Evolutionary conservation across 495 filamentous ascomycete genomes (phyloP).

Genomic region (Neurospora sp.): DNA sequence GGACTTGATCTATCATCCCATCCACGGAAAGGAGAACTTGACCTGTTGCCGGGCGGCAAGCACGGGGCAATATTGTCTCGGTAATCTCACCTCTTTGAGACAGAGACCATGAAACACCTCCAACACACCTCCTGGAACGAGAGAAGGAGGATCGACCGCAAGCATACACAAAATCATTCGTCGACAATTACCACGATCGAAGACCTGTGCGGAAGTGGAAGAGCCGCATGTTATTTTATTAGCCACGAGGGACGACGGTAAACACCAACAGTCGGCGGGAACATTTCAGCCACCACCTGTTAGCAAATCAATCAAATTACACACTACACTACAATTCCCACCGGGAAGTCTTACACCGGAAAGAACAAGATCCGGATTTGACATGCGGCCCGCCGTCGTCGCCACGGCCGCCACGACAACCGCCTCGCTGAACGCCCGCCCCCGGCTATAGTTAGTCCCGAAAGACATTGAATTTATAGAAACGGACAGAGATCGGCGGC

Average conservation of each 20-base stretch:
- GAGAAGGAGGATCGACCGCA: neutral
- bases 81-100: neutral
- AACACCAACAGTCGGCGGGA: no score
- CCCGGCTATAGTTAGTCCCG: no score
- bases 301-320: no score
- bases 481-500: no score
- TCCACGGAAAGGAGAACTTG: neutral
- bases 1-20: neutral
- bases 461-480: no score
- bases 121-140: constrained; percentile 12
- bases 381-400: no score
- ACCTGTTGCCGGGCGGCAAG: neutral
- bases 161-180: neutral
- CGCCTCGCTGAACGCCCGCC: no score
- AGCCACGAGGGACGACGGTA: neutral
- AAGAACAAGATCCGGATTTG: no score
- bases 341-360: no score
- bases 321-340: no score
- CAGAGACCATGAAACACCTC: constrained; percentile 7
- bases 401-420: no score
- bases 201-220: neutral
- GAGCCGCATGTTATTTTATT: neutral
- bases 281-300: no score
- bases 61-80: neutral
- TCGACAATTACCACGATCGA: neutral